Evolutionary conservation across 1,139 yeast genomes (phyloP).

Genomic region (Pichia sp.): DNA sequence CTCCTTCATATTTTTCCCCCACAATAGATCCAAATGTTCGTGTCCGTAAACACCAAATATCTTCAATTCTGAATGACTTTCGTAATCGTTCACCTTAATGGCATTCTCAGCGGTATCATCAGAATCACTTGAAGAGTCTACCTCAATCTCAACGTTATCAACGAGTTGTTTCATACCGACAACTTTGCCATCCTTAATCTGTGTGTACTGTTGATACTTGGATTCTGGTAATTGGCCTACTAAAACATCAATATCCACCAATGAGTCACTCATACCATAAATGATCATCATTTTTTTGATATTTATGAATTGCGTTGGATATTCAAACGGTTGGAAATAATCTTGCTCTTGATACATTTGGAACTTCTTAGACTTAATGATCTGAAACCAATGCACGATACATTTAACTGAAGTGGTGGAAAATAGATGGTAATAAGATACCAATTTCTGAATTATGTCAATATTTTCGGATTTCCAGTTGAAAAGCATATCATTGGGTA

Average conservation of each 20-base stretch:
- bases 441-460: conserved; percentile 59
- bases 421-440: conserved; percentile 77
- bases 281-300: conserved; percentile 45
- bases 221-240: conserved; percentile 42
- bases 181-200: conserved; percentile 10
- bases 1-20: conserved; percentile 69
- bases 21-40: conserved; percentile 83
- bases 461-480: conserved; percentile 76
- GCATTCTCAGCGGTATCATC: neutral
- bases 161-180: conserved; percentile 15
- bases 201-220: conserved; percentile 6
- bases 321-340: conserved; percentile 42
- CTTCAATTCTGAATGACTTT: conserved; percentile 8
- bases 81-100: neutral
- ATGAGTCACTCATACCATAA: conserved; percentile 74
- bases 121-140: conserved; percentile 1
- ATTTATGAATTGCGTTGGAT: conserved; percentile 42
- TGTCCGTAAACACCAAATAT: conserved; percentile 45
- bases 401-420: conserved; percentile 88
- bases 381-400: conserved; percentile 96
- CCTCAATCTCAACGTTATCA: conserved; percentile 15
- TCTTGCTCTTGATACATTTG: conserved; percentile 78
- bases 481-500: conserved; percentile 59
- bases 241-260: conserved; percentile 80
- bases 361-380: conserved; percentile 69